phyloP scores from a whole-genome alignment of 768 basidiomycete genomes.

The Tylopilus intermedius region DNA sequence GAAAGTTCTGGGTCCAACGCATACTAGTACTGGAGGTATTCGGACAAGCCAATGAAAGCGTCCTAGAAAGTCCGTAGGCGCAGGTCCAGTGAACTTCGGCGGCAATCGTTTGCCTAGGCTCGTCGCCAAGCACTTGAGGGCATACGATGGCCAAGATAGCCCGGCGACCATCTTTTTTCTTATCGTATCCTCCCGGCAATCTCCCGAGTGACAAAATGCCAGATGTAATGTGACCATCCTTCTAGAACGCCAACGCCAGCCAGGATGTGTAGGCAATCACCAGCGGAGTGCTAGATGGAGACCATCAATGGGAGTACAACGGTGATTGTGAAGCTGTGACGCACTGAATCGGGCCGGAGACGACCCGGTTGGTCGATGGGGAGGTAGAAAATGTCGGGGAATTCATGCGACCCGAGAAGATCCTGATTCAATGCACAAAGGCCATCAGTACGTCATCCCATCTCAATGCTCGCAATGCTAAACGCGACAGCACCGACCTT shows the following conservation, averaged over 20 bases:
- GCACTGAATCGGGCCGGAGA: constrained; percentile 60
- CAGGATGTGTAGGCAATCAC: constrained; percentile 46
- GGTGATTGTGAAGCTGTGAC: constrained; percentile 19
- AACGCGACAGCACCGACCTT: constrained; percentile 38
- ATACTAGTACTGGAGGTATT: no score
- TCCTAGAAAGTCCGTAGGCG: no score
- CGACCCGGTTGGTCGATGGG: constrained; percentile 58
- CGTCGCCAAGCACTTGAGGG: background rate
- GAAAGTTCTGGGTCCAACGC: no score
- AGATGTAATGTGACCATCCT: constrained; percentile 50
- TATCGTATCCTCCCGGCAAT: constrained; percentile 26
- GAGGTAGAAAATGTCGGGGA: constrained; percentile 54
- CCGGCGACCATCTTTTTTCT: background rate
- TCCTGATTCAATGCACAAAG: constrained; percentile 28
- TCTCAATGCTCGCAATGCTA: background rate
- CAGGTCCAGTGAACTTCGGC: background rate
- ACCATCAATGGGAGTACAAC: background rate
- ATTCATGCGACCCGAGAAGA: constrained; percentile 38
- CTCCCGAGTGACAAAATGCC: constrained; percentile 43
- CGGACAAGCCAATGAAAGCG: background rate
- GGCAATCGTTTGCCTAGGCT: background rate
- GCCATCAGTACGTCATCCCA: constrained; percentile 1
- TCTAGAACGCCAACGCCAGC: constrained; percentile 45
- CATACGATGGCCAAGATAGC: background rate
- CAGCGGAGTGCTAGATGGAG: constrained; percentile 33